Conservation (phyloP, 2,329 filamentous ascomycete species). For the Scolecobasidium constrictum region DNA sequence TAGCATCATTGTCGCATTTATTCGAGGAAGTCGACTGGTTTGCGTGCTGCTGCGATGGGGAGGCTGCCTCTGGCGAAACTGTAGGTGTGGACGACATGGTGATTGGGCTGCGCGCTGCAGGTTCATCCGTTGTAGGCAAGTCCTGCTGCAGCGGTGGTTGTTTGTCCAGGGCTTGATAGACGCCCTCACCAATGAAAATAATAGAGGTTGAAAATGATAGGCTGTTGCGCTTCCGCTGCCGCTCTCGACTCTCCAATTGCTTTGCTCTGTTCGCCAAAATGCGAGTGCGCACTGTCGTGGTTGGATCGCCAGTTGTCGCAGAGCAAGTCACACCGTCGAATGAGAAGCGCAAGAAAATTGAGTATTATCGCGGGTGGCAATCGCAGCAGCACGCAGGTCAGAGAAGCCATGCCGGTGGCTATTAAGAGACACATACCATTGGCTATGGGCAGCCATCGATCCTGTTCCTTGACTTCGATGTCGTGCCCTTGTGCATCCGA, state of each 20-base stretch:
- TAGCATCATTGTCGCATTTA: constrained; percentile 53
- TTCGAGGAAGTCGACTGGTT: constrained; percentile 13
- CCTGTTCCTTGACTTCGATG: constrained; percentile 99
- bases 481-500: constrained; percentile 79
- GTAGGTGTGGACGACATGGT: constrained; percentile 29
- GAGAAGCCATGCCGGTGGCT: constrained; percentile 16
- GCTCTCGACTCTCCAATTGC: no score
- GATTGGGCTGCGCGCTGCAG: constrained; percentile 22
- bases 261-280: no score
- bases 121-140: constrained; percentile 22
- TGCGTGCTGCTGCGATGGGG: neutral
- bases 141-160: constrained; percentile 8
- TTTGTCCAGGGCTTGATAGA: no score
- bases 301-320: neutral
- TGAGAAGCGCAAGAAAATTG: no score
- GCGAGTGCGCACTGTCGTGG: neutral
- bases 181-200: neutral
- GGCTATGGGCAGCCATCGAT: constrained; percentile 98
- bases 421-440: constrained; percentile 73
- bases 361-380: neutral
- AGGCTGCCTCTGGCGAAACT: neutral
- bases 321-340: neutral
- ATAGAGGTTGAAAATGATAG: constrained; percentile 20
- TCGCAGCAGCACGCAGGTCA: constrained; percentile 24
- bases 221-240: constrained; percentile 18